A percentile compares a stretch with the other conserved stretches of the same genome.
Evolutionary conservation across 306 rosid genomes (phyloP).

Genomic region (Luffa aegyptiaca): DNA sequence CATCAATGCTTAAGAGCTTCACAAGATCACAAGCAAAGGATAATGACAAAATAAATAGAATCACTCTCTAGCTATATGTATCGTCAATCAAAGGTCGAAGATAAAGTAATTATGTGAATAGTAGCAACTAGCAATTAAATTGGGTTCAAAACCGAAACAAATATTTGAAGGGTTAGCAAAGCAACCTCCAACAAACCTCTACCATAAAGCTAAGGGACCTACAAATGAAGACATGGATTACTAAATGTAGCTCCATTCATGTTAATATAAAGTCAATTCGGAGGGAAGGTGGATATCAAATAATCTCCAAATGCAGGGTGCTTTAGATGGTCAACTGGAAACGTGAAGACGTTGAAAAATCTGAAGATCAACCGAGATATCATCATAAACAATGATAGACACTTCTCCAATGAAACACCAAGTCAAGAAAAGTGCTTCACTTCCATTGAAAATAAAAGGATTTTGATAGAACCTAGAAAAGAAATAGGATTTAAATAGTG

Average conservation of each 20-base stretch:
- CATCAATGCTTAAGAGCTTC: background rate
- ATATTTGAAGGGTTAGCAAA: background rate
- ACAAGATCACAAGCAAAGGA: background rate
- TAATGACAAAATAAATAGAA: background rate
- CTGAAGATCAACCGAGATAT: no score
- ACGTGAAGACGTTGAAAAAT: no score
- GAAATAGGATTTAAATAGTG: no score
- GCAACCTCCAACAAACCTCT: background rate
- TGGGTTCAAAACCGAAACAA: background rate
- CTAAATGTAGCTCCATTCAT: background rate
- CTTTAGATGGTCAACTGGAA: no score
- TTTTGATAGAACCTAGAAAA: no score
- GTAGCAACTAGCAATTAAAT: background rate
- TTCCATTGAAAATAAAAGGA: no score
- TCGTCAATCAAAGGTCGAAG: background rate
- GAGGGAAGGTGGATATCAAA: background rate
- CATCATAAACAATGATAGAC: no score
- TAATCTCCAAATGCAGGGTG: no score
- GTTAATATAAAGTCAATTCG: background rate
- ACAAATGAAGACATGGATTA: background rate
- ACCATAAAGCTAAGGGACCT: background rate
- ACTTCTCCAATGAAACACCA: no score
- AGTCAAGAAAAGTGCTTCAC: no score
- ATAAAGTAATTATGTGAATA: no score
- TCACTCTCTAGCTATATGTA: background rate